Percentiles rank a stretch among this genome's conserved stretches.
These are phyloP conservation scores for Citrus glauca DNA, from an alignment of 345 rosid species.

Conservation along the genomic window DNA sequence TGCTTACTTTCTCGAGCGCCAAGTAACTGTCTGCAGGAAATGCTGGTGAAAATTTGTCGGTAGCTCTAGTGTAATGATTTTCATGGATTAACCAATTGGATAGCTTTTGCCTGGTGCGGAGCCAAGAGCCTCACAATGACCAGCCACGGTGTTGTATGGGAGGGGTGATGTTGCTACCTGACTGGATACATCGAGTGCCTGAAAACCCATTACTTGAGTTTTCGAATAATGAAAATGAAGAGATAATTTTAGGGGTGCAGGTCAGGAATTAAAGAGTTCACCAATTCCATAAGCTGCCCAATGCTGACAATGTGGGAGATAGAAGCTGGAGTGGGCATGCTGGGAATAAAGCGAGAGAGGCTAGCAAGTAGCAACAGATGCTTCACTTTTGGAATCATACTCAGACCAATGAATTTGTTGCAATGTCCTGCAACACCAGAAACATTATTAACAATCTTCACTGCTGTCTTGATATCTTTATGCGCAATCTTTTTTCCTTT, in stretches of 20 bases:
- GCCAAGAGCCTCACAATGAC: constrained; percentile 83
- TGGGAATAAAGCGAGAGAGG: constrained; percentile 50
- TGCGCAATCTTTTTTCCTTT: neutral
- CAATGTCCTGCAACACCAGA: constrained; percentile 49
- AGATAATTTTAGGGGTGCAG: neutral
- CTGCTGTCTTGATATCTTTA: neutral
- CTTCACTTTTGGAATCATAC: constrained; percentile 72
- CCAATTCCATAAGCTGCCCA: constrained; percentile 89
- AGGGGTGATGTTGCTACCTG: constrained; percentile 89
- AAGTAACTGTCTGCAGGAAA: constrained; percentile 14
- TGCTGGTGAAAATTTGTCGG: constrained; percentile 20
- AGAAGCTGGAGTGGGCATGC: constrained; percentile 48
- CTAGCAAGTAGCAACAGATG: constrained; percentile 56
- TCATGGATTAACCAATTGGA: constrained; percentile 84
- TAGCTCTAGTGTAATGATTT: constrained; percentile 32
- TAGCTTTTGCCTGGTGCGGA: constrained; percentile 69
- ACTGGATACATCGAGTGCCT: constrained; percentile 93
- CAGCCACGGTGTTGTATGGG: constrained; percentile 74
- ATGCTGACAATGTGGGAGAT: constrained; percentile 73
- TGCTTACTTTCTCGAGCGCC: constrained; percentile 46
- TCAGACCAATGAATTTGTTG: constrained; percentile 39
- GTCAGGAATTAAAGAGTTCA: constrained; percentile 25
- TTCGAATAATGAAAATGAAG: neutral
- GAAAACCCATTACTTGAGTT: constrained; percentile 16
- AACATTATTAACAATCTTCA: neutral